Conservation (phyloP, 768 basidiomycete genomes). For the Sistotremastrum niveocremeum region DNA sequence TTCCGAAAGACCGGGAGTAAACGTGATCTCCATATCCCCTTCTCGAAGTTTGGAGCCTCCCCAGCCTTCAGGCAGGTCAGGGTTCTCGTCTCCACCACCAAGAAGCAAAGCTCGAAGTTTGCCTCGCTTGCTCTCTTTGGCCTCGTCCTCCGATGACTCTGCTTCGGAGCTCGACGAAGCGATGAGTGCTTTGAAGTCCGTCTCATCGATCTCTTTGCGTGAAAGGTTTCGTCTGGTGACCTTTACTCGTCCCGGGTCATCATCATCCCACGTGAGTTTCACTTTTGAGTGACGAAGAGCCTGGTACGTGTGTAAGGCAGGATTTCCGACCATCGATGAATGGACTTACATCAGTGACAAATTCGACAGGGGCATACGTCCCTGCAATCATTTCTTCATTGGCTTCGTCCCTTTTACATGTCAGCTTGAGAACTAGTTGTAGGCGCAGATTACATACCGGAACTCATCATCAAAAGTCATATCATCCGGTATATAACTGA, state of each 20-base stretch:
- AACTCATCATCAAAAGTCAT: slow-evolving; percentile 75
- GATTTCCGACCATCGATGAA: neutral
- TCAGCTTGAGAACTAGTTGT: neutral
- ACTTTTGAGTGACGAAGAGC: slow-evolving; percentile 97
- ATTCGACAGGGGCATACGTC: slow-evolving; percentile 68
- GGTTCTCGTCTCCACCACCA: slow-evolving; percentile 39
- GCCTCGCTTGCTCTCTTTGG: slow-evolving; percentile 29
- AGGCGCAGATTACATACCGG: slow-evolving; percentile 31
- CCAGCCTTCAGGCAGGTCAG: slow-evolving; percentile 77
- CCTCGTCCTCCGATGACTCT: slow-evolving; percentile 36
- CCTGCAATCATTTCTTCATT: slow-evolving; percentile 40
- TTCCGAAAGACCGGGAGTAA: slow-evolving; percentile 68
- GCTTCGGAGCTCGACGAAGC: slow-evolving; percentile 54
- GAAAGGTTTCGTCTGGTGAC: slow-evolving; percentile 69
- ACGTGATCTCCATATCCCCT: slow-evolving; percentile 87
- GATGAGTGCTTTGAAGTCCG: slow-evolving; percentile 73
- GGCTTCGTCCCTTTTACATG: slow-evolving; percentile 61
- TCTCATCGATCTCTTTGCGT: slow-evolving; percentile 79
- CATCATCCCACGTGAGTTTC: slow-evolving; percentile 96
- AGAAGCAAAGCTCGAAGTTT: slow-evolving; percentile 69
- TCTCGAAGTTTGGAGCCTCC: slow-evolving; percentile 29
- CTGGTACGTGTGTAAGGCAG: slow-evolving; percentile 24
- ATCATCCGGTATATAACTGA: slow-evolving; percentile 85
- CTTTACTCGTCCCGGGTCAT: slow-evolving; percentile 77
- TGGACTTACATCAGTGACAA: slow-evolving; percentile 74